Conservation (phyloP, 208 protist species). For the Crithidia fasciculata region DNA sequence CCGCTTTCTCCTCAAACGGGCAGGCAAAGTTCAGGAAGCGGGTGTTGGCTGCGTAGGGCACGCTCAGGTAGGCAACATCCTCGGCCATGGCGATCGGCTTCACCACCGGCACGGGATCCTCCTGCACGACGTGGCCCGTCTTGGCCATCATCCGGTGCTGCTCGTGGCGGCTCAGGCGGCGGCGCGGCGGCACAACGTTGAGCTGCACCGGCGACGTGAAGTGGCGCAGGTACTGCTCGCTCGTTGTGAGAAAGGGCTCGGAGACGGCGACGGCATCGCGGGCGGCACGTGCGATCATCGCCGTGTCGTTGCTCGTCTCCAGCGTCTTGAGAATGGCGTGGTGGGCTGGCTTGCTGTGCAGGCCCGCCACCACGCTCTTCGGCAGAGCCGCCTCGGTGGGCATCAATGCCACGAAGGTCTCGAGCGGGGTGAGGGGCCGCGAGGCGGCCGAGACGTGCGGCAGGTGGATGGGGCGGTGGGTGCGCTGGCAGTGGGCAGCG, state of each 20-base stretch:
- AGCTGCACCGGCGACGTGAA: conserved; percentile 85
- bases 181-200: conserved; percentile 62
- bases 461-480: conserved; percentile 20
- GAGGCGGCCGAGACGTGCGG: conserved; percentile 15
- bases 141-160: conserved; percentile 75
- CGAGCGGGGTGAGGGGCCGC: conserved; percentile 74
- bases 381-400: conserved; percentile 76
- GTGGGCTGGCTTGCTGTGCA: conserved; percentile 51
- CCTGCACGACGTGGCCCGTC: conserved; percentile 38
- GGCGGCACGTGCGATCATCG: conserved; percentile 52
- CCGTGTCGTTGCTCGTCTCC: conserved; percentile 60
- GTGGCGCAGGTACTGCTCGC: conserved; percentile 70
- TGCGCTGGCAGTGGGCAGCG: conserved; percentile 46
- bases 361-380: conserved; percentile 38
- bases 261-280: conserved; percentile 52
- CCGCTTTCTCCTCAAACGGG: conserved; percentile 16
- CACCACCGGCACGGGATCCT: conserved; percentile 60
- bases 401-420: conserved; percentile 85
- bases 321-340: conserved; percentile 49
- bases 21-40: conserved; percentile 38
- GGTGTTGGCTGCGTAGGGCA: conserved; percentile 24
- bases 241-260: conserved; percentile 51
- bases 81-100: conserved; percentile 46
- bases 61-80: conserved; percentile 36
- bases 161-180: conserved; percentile 71